Evolutionary conservation across 2,329 filamentous ascomycete species (phyloP).

Genomic region (Fusarium avenaceum): DNA sequence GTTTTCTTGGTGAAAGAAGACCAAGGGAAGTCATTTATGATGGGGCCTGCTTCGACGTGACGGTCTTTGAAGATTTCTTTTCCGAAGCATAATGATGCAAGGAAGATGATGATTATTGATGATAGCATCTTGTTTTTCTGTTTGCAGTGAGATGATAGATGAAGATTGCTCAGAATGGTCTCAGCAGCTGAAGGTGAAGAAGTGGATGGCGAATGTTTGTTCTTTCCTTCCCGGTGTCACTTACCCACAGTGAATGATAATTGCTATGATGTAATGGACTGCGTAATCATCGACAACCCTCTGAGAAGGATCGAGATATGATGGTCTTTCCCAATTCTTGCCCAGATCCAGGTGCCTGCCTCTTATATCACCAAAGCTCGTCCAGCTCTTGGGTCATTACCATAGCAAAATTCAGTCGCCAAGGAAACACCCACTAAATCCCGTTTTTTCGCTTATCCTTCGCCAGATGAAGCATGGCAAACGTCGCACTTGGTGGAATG

Average conservation of each 20-base stretch:
- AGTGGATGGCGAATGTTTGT: neutral
- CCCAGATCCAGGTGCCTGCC: neutral
- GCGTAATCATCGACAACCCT: neutral
- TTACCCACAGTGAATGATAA: neutral
- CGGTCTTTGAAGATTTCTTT: neutral
- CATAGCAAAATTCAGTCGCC: neutral
- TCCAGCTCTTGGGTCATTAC: neutral
- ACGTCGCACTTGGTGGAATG: slow-evolving; percentile 8
- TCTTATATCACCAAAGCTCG: slow-evolving; percentile 14
- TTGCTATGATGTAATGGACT: neutral
- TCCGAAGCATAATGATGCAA: slow-evolving; percentile 11
- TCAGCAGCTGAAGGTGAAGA: neutral
- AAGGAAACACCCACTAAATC: slow-evolving; percentile 5
- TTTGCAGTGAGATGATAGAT: neutral
- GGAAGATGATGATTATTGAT: neutral
- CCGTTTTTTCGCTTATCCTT: slow-evolving; percentile 15
- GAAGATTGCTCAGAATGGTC: neutral
- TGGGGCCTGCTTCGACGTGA: neutral
- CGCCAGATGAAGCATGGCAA: slow-evolving; percentile 35
- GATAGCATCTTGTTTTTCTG: slow-evolving; percentile 21
- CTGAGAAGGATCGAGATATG: neutral
- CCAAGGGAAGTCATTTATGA: slow-evolving; percentile 36
- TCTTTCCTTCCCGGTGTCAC: neutral
- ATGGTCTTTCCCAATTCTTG: neutral
- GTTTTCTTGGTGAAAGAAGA: slow-evolving; percentile 21